These are phyloP conservation scores for Carex myosuroides DNA, from an alignment of 176 grass and related monocot genomes.

Conservation along the genomic window DNA sequence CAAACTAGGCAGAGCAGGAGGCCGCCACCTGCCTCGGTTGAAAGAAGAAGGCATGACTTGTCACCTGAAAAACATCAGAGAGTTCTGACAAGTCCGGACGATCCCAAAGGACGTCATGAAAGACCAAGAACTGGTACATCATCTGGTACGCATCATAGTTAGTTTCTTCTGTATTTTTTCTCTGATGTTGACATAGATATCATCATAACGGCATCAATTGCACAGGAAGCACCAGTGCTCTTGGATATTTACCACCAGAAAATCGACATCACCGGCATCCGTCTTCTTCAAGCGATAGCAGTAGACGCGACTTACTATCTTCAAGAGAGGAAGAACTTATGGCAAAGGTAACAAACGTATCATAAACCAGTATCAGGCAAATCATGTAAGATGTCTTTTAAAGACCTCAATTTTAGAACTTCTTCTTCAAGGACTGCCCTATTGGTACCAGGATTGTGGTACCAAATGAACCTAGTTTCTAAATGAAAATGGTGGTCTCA, in stretches of 20 bases:
- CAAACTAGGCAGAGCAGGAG: not conserved
- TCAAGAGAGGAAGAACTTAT: not conserved
- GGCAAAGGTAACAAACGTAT: not conserved
- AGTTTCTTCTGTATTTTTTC: not conserved
- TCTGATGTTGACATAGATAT: not conserved
- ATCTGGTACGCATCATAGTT: not conserved
- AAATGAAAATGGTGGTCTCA: too few species aligned
- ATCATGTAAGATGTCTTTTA: not conserved
- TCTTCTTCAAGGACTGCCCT: too few species aligned
- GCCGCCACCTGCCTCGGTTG: not conserved
- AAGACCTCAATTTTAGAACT: not conserved
- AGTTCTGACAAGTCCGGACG: not conserved
- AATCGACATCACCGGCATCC: not conserved
- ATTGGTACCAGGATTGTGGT: too few species aligned
- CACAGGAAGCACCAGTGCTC: not conserved
- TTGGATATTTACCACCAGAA: not conserved
- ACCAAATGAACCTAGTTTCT: too few species aligned
- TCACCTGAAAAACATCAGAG: not conserved
- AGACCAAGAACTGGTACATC: not conserved
- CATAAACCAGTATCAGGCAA: not conserved
- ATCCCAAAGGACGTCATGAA: not conserved
- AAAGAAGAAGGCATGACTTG: not conserved
- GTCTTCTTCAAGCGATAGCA: not conserved
- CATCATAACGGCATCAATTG: not conserved
- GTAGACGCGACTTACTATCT: not conserved